These are phyloP conservation scores for Cyamopsis tetragonoloba DNA, from an alignment of 306 rosid species.

Conservation along the genomic window DNA sequence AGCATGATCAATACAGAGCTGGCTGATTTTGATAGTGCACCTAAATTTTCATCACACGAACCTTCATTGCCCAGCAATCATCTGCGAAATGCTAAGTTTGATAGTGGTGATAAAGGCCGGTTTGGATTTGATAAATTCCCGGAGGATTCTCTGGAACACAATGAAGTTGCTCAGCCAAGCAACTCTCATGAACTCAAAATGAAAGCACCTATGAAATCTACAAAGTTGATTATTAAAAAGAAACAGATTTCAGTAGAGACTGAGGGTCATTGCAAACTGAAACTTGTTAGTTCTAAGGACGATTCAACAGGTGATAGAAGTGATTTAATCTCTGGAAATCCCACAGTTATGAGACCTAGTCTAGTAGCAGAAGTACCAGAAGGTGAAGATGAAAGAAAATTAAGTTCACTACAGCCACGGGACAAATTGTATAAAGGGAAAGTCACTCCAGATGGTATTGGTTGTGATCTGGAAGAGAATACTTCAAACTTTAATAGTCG, in stretches of 20 bases:
- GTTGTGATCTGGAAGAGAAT: slow-evolving; percentile 40
- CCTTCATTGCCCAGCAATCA: slow-evolving; percentile 20
- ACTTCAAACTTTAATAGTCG: slow-evolving; percentile 20
- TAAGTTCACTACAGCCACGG: slow-evolving; percentile 34
- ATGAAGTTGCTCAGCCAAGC: slow-evolving; percentile 30
- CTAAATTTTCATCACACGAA: slow-evolving; percentile 31
- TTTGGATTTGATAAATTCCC: slow-evolving; percentile 31
- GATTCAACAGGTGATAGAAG: slow-evolving; percentile 35
- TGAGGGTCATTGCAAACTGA: slow-evolving; percentile 37
- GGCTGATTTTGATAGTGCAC: slow-evolving; percentile 28
- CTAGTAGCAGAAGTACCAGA: slow-evolving; percentile 27
- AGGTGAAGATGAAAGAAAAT: slow-evolving; percentile 38
- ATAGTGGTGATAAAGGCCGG: slow-evolving; percentile 24
- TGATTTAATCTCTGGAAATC: slow-evolving; percentile 29
- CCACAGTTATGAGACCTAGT: slow-evolving; percentile 33
- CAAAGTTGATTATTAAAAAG: slow-evolving; percentile 47
- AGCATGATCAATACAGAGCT: slow-evolving; percentile 26
- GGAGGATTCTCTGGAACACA: slow-evolving; percentile 29
- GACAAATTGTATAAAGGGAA: slow-evolving; percentile 26
- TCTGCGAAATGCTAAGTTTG: slow-evolving; percentile 25
- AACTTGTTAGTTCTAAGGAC: slow-evolving; percentile 33
- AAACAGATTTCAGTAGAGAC: slow-evolving; percentile 32
- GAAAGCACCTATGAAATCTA: slow-evolving; percentile 48
- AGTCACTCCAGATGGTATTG: slow-evolving; percentile 38
- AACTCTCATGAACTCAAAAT: slow-evolving; percentile 37